phyloP scores from a whole-genome alignment of 2,329 filamentous ascomycete genomes.

The Rugonectria rugulosa region DNA sequence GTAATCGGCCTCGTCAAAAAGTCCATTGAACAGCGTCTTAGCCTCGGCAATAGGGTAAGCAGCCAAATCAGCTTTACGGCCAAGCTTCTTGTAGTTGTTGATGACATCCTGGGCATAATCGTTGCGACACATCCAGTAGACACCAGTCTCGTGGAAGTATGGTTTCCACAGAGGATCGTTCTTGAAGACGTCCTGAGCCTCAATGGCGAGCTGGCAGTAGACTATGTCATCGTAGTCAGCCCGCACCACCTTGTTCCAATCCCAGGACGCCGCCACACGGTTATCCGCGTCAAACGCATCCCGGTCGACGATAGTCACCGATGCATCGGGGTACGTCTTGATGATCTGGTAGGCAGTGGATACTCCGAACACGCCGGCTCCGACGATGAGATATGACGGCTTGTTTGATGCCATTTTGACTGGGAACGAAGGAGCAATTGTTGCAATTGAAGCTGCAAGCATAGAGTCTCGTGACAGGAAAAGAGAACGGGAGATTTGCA shows the following conservation, averaged over 20 bases:
- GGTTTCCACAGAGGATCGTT: conserved; percentile 62
- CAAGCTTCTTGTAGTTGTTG: conserved; percentile 58
- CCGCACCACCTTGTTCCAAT: conserved; percentile 77
- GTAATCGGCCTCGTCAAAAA: conserved; percentile 69
- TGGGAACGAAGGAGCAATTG: too few species aligned
- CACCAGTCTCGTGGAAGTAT: conserved; percentile 67
- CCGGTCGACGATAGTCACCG: conserved; percentile 66
- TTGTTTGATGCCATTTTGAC: conserved; percentile 33
- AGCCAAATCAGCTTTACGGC: conserved; percentile 49
- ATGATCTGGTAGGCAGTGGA: conserved; percentile 71
- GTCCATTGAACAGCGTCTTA: conserved; percentile 60
- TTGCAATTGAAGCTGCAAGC: too few species aligned
- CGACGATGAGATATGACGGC: conserved; percentile 64
- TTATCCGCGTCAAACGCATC: conserved; percentile 56
- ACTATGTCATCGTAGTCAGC: conserved; percentile 71
- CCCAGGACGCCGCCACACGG: conserved; percentile 69
- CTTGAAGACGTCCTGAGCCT: conserved; percentile 70
- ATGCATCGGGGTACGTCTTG: conserved; percentile 55
- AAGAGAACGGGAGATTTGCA: too few species aligned
- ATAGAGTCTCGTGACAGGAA: too few species aligned
- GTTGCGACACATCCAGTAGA: conserved; percentile 63
- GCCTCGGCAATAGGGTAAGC: conserved; percentile 55
- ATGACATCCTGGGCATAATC: conserved; percentile 60
- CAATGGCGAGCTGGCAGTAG: conserved; percentile 70
- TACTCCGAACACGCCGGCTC: conserved; percentile 71